Percentiles rank a stretch among this genome's conserved stretches.
Conservation (phyloP, 2,329 filamentous ascomycete species). For the Aureobasidium subglaciale region DNA sequence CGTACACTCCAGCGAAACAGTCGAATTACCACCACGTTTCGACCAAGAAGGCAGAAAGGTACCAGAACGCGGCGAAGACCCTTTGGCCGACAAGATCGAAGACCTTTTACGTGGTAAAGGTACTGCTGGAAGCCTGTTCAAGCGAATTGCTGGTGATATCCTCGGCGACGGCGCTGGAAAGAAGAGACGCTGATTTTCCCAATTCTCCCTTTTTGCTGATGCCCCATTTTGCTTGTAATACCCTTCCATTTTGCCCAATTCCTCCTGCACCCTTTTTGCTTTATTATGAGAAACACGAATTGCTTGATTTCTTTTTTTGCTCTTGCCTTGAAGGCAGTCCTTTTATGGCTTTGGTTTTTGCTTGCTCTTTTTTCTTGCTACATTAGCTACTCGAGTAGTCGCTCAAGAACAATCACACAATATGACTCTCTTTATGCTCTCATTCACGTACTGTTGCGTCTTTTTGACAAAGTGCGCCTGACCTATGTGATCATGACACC, state of each 20-base stretch:
- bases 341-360: not conserved
- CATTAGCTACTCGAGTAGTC: not conserved
- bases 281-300: not conserved
- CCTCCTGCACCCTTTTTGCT: not conserved
- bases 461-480: too few species aligned
- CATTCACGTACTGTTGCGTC: not conserved
- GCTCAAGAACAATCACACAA: not conserved
- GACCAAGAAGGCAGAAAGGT: constrained; percentile 29
- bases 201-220: not conserved
- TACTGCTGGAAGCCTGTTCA: constrained; percentile 23
- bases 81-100: constrained; percentile 25
- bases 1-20: constrained; percentile 24
- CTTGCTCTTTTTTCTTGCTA: not conserved
- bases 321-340: not conserved
- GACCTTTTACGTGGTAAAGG: constrained; percentile 26
- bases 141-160: constrained; percentile 21
- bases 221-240: not conserved
- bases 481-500: too few species aligned
- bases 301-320: not conserved
- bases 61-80: constrained; percentile 23
- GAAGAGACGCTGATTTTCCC: constrained; percentile 8
- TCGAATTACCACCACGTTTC: constrained; percentile 32
- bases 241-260: not conserved
- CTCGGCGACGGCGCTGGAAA: constrained; percentile 8
- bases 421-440: not conserved